phyloP scores from a whole-genome alignment of 768 basidiomycete species.

The Exsudoporus frostii region DNA sequence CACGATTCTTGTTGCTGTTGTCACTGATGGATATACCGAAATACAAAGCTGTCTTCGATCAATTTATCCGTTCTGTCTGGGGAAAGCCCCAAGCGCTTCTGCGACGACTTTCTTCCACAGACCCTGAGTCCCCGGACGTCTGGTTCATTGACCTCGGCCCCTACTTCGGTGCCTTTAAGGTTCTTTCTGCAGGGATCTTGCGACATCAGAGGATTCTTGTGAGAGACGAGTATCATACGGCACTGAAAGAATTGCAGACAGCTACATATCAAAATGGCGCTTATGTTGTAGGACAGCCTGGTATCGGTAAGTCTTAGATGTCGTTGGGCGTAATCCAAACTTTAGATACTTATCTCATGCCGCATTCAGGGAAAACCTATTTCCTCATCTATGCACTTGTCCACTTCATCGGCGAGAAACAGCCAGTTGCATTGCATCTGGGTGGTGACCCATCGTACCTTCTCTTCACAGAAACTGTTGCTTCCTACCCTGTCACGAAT shows the following conservation, averaged over 20 bases:
- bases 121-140: no score
- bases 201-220: background rate
- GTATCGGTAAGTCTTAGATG: background rate
- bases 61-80: no score
- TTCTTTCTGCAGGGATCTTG: background rate
- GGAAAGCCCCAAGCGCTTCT: no score
- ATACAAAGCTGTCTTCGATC: no score
- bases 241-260: background rate
- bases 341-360: background rate
- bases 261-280: background rate
- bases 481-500: rapidly evolving
- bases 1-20: no score
- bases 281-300: background rate
- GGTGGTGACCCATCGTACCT: background rate
- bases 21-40: no score
- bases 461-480: background rate
- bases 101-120: no score
- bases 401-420: background rate
- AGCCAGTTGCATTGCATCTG: background rate
- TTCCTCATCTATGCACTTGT: background rate
- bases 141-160: no score
- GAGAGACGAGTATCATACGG: background rate
- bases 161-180: no score
- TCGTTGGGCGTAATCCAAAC: no score
- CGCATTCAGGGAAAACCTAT: background rate